Conservation (phyloP, 176 grass and related monocot genomes). For the Zoysia pacifica region DNA sequence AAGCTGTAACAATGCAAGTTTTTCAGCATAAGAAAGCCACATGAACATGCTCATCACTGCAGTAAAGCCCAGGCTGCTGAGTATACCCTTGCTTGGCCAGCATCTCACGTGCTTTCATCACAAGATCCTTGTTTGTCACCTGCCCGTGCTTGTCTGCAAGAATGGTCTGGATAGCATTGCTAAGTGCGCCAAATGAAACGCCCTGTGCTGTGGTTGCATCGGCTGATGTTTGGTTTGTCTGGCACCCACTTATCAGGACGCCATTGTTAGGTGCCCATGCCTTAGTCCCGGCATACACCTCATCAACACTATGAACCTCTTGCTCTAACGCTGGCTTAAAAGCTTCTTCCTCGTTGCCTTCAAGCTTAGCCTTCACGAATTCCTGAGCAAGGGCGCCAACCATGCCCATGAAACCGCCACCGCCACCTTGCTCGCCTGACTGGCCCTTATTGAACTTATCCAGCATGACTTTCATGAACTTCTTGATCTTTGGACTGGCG, state of each 20-base stretch:
- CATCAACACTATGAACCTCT: slow-evolving; percentile 60
- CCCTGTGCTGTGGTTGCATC: slow-evolving; percentile 73
- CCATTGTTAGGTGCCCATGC: slow-evolving; percentile 62
- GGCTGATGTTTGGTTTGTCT: slow-evolving; percentile 87
- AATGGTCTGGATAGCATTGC: slow-evolving; percentile 86
- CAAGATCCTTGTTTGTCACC: slow-evolving; percentile 69
- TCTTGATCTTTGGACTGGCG: slow-evolving; percentile 93
- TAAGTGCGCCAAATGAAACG: slow-evolving; percentile 69
- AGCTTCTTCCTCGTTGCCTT: slow-evolving; percentile 59
- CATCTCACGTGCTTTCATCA: slow-evolving; percentile 60
- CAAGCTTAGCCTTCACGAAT: slow-evolving; percentile 77
- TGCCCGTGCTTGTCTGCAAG: slow-evolving; percentile 45
- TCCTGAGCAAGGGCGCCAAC: slow-evolving; percentile 81
- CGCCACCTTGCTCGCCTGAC: slow-evolving; percentile 42
- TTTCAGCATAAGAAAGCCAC: slow-evolving; percentile 78
- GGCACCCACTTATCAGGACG: slow-evolving; percentile 85
- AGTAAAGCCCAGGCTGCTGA: slow-evolving; percentile 91
- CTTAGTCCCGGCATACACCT: slow-evolving; percentile 66
- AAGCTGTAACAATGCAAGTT: neutral
- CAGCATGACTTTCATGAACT: slow-evolving; percentile 93
- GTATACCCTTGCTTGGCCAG: slow-evolving; percentile 77
- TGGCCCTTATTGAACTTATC: slow-evolving; percentile 62
- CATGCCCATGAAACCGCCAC: slow-evolving; percentile 63
- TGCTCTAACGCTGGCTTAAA: slow-evolving; percentile 74
- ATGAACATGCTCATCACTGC: slow-evolving; percentile 67